Conservation (phyloP, 495 filamentous ascomycete genomes). For the Corynascus novoguineensis region DNA sequence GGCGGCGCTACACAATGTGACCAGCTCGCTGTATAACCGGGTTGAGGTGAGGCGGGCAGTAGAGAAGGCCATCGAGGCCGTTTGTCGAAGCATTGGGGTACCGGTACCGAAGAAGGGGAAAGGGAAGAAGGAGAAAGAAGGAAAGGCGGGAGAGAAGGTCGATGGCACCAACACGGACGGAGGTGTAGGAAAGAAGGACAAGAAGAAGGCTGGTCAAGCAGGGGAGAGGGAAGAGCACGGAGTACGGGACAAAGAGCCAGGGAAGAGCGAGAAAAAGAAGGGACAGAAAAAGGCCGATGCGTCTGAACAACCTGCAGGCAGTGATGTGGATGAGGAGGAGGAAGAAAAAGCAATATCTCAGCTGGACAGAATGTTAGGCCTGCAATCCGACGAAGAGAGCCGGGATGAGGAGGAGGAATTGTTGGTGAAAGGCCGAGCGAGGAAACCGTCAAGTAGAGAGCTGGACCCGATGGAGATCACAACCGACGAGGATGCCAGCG, state of each 20-base stretch:
- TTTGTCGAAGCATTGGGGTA: slow-evolving; percentile 58
- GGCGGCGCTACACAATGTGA: slow-evolving; percentile 61
- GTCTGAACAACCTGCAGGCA: neutral
- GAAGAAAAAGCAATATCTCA: slow-evolving; percentile 19
- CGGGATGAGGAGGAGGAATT: slow-evolving; percentile 12
- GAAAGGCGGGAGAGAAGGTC: slow-evolving; percentile 12
- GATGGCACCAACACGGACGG: slow-evolving; percentile 18
- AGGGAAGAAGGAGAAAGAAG: slow-evolving; percentile 19
- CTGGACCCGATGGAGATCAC: slow-evolving; percentile 25
- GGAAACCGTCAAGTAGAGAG: slow-evolving; percentile 14
- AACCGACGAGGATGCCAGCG: slow-evolving; percentile 19
- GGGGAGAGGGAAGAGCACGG: neutral
- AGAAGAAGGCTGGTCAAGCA: neutral
- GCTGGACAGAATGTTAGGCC: slow-evolving; percentile 18
- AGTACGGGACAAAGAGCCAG: neutral
- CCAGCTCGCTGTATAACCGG: slow-evolving; percentile 72
- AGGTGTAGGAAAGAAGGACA: slow-evolving; percentile 17
- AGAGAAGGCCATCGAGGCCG: slow-evolving; percentile 53
- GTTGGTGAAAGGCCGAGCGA: slow-evolving; percentile 10
- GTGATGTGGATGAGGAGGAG: slow-evolving; percentile 11
- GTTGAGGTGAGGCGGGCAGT: slow-evolving; percentile 66
- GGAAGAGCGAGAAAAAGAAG: slow-evolving; percentile 2
- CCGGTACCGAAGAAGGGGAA: slow-evolving; percentile 41
- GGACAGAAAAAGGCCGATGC: neutral
- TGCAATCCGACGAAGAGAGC: slow-evolving; percentile 16